A percentile compares a stretch with the other conserved stretches of the same genome.
phyloP scores from a whole-genome alignment of 2,329 filamentous ascomycete genomes.

The Xylariaceae sp. region DNA sequence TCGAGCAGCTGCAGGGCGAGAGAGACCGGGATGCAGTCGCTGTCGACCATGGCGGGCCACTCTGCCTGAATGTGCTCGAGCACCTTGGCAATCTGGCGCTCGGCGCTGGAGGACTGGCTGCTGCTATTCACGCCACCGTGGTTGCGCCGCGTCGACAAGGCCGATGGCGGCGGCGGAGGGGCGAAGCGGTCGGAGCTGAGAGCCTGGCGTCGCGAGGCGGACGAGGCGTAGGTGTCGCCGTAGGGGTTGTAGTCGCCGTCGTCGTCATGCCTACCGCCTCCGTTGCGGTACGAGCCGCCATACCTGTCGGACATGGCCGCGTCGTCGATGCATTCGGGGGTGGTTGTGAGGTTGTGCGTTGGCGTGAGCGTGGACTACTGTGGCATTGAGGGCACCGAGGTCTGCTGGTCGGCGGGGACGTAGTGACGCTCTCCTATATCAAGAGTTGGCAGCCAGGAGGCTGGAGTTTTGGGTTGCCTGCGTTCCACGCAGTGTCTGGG shows the following conservation, averaged over 20 bases:
- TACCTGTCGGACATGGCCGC: slow-evolving; percentile 52
- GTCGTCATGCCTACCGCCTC: slow-evolving; percentile 41
- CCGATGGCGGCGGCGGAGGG: slow-evolving; percentile 13
- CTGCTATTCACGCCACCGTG: slow-evolving; percentile 27
- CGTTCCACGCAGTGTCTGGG: too few species aligned
- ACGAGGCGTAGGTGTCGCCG: slow-evolving; percentile 44
- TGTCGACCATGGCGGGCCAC: slow-evolving; percentile 88
- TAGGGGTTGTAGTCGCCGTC: slow-evolving; percentile 47
- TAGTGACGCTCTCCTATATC: too few species aligned
- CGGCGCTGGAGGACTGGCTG: slow-evolving; percentile 40
- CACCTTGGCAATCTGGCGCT: slow-evolving; percentile 60
- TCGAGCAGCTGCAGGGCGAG: slow-evolving; percentile 94
- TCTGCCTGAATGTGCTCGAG: slow-evolving; percentile 81
- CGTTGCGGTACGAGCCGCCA: slow-evolving; percentile 46
- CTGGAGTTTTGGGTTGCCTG: too few species aligned
- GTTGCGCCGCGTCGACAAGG: slow-evolving; percentile 23
- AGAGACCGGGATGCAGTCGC: slow-evolving; percentile 88
- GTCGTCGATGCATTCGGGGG: slow-evolving; percentile 25
- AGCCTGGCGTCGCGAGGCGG: slow-evolving; percentile 33
- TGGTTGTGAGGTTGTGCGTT: slow-evolving; percentile 1
- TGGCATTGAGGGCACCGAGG: too few species aligned
- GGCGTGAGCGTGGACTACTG: not conserved
- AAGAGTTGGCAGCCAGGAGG: too few species aligned
- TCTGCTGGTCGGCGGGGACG: too few species aligned
- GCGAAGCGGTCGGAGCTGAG: slow-evolving; percentile 29